phyloP scores from a whole-genome alignment of 1,139 yeast genomes.

The Taphrina sp. region DNA sequence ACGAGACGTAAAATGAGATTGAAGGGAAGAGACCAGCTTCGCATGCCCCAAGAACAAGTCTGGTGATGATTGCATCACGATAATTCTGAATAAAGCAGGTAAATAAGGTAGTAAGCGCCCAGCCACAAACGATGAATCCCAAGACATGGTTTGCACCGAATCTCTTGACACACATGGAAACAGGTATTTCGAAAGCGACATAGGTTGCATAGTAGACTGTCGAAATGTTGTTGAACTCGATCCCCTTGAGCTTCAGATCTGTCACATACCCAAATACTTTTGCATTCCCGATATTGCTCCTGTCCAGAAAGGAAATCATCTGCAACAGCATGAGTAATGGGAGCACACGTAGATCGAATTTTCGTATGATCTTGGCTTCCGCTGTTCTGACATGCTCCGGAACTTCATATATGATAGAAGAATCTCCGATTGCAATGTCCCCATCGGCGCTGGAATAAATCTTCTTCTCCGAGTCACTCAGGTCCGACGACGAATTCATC shows the following conservation, averaged over 20 bases:
- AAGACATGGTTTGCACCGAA: conserved; percentile 64
- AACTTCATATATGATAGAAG: too few relatives aligned
- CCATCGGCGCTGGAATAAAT: too few relatives aligned
- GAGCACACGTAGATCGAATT: neutral
- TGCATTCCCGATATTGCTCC: neutral
- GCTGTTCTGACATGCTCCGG: too few relatives aligned
- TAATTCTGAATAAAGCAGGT: conserved; percentile 61
- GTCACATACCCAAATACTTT: neutral
- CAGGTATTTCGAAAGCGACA: conserved; percentile 61
- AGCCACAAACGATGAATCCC: conserved; percentile 41
- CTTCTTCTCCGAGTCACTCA: too few relatives aligned
- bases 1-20: conserved; percentile 25
- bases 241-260: conserved; percentile 9
- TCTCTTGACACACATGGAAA: conserved; percentile 60
- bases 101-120: conserved; percentile 51
- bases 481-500: too few relatives aligned
- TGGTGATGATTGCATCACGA: conserved; percentile 58
- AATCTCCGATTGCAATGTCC: too few relatives aligned
- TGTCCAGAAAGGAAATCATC: neutral
- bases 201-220: conserved; percentile 75
- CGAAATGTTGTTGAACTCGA: conserved; percentile 35
- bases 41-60: conserved; percentile 42
- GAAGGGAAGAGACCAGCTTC: conserved; percentile 37
- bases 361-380: neutral
- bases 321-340: neutral